phyloP scores from a whole-genome alignment of 2,329 filamentous ascomycete genomes.

The Xylaria sp. region DNA sequence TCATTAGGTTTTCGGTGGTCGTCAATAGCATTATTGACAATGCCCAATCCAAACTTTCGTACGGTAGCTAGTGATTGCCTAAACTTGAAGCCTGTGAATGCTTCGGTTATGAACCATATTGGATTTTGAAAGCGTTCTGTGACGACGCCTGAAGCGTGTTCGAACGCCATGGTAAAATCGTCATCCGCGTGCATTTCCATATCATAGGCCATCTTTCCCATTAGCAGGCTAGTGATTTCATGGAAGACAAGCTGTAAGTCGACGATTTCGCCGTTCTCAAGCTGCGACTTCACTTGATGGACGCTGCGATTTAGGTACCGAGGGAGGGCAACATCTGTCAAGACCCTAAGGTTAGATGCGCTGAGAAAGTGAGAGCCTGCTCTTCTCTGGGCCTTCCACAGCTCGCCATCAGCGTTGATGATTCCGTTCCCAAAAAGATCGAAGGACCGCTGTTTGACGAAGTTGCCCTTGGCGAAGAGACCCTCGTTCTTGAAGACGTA shows the following conservation, averaged over 20 bases:
- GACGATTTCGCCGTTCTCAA: constrained; percentile 50
- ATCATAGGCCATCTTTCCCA: constrained; percentile 76
- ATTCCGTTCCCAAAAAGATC: constrained; percentile 74
- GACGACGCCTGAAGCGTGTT: constrained; percentile 69
- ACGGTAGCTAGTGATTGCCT: constrained; percentile 62
- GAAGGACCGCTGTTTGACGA: constrained; percentile 69
- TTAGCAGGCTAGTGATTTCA: constrained; percentile 72
- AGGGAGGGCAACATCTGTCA: constrained; percentile 69
- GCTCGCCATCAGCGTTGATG: constrained; percentile 72
- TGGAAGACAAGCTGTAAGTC: constrained; percentile 71
- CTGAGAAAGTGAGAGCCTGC: constrained; percentile 70
- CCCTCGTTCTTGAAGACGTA: constrained; percentile 71
- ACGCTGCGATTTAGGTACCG: constrained; percentile 61
- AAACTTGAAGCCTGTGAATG: constrained; percentile 61
- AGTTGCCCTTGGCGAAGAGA: constrained; percentile 70
- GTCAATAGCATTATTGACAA: constrained; percentile 64
- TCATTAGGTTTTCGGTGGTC: constrained; percentile 14
- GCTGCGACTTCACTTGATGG: constrained; percentile 51
- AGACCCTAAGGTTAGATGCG: constrained; percentile 64
- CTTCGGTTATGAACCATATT: constrained; percentile 69
- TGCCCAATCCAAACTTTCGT: constrained; percentile 65
- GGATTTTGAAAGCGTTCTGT: constrained; percentile 74
- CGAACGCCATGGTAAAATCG: constrained; percentile 70
- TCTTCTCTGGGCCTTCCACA: constrained; percentile 72
- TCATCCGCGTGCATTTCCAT: constrained; percentile 74